Percentiles rank a stretch among this genome's conserved stretches.
These are phyloP conservation scores for Apiospora sp. DNA, from an alignment of 2,329 filamentous ascomycete genomes.

Conservation along the genomic window DNA sequence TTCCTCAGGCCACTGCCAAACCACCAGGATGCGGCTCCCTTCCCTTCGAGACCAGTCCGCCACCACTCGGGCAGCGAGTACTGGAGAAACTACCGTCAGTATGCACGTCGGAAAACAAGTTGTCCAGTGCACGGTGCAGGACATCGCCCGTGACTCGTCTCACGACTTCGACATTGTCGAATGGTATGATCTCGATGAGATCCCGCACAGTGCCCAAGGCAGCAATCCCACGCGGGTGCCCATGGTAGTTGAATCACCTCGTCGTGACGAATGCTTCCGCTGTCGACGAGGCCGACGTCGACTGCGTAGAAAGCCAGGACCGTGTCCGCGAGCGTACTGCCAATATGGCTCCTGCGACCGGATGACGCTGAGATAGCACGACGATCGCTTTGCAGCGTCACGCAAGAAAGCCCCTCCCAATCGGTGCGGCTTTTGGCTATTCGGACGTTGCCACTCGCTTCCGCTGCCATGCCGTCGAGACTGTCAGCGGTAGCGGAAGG, in stretches of 20 bases:
- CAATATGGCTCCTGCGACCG: background rate
- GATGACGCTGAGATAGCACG: background rate
- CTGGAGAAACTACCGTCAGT: background rate
- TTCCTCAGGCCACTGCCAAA: background rate
- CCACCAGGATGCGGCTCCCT: background rate
- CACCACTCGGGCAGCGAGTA: background rate
- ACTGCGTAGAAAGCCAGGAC: background rate
- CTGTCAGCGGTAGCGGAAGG: background rate
- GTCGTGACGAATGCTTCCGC: background rate
- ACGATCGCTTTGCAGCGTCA: background rate
- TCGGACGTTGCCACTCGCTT: background rate
- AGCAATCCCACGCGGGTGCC: background rate
- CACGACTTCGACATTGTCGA: background rate
- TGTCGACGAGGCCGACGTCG: background rate
- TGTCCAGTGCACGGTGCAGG: background rate
- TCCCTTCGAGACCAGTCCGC: background rate
- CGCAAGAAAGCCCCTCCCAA: background rate
- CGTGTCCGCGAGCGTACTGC: background rate
- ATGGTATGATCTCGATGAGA: slow-evolving; percentile 9
- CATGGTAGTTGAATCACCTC: background rate
- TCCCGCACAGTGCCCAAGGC: background rate
- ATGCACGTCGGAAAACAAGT: background rate
- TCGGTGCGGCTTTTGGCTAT: background rate
- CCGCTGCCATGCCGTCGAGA: background rate
- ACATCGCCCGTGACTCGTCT: background rate